Conservation (phyloP, 768 basidiomycete genomes). For the Podaxis sp. region DNA sequence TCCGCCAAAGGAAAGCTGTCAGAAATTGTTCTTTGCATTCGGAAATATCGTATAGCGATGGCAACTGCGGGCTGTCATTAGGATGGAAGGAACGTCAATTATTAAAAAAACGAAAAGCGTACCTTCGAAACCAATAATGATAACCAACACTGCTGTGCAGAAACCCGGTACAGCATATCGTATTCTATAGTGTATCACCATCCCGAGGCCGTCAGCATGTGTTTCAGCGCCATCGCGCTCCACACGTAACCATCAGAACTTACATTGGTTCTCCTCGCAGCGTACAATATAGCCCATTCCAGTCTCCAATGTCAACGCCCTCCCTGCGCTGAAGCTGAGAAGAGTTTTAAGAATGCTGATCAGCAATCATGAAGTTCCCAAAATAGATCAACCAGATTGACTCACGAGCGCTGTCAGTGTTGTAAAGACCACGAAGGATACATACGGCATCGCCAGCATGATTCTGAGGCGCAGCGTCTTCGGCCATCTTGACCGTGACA, state of each 20-base stretch:
- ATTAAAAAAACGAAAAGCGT: not conserved
- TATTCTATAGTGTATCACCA: slow-evolving; percentile 18
- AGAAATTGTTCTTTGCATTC: slow-evolving; percentile 36
- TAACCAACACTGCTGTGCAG: slow-evolving; percentile 37
- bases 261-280: slow-evolving; percentile 32
- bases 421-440: slow-evolving; percentile 43
- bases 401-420: slow-evolving; percentile 38
- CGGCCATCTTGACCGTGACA: slow-evolving; percentile 16
- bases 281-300: slow-evolving; percentile 55
- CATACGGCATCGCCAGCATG: slow-evolving; percentile 29
- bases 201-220: not conserved
- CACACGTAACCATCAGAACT: slow-evolving; percentile 19
- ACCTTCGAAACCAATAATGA: slow-evolving; percentile 51
- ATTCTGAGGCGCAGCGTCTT: slow-evolving; percentile 6
- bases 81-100: not conserved
- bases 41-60: slow-evolving; percentile 44
- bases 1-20: slow-evolving; percentile 41
- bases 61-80: slow-evolving; percentile 30
- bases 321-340: slow-evolving; percentile 20
- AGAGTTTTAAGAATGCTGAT: not conserved
- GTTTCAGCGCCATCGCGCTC: not conserved
- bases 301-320: slow-evolving; percentile 25
- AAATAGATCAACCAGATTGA: slow-evolving; percentile 8
- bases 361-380: not conserved
- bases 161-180: slow-evolving; percentile 42